Conservation (phyloP, 768 basidiomycete genomes). For the Clitopilus hobsonii region DNA sequence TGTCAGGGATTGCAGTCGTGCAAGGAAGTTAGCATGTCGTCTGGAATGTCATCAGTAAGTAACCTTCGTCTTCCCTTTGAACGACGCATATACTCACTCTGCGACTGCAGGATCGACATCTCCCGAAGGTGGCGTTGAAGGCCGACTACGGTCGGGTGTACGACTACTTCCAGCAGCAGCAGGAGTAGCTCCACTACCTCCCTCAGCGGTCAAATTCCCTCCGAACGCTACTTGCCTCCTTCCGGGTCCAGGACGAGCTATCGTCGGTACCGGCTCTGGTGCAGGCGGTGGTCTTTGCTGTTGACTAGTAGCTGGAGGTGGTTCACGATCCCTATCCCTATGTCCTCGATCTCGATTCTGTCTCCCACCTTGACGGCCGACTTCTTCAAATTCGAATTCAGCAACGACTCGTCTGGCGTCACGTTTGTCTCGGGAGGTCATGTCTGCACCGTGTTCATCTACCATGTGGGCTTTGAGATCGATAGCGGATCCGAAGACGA, state of each 20-base stretch:
- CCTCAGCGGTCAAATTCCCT: conserved; percentile 44
- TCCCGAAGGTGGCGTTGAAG: conserved; percentile 34
- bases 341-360: conserved; percentile 41
- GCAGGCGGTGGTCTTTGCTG: conserved; percentile 13
- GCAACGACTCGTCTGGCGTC: conserved; percentile 69
- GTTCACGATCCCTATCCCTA: conserved; percentile 45
- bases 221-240: conserved; percentile 58
- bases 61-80: not conserved
- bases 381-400: conserved; percentile 59
- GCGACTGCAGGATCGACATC: conserved; percentile 50
- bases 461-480: conserved; percentile 93
- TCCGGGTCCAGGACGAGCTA: conserved; percentile 23
- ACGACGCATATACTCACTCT: conserved; percentile 38
- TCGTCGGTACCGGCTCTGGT: conserved; percentile 7
- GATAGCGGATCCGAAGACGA: conserved; percentile 83
- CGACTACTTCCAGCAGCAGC: conserved; percentile 3
- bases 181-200: too few species aligned
- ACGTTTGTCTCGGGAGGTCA: conserved; percentile 65
- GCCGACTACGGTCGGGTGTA: conserved; percentile 23
- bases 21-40: conserved; percentile 60
- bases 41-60: conserved; percentile 32
- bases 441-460: conserved; percentile 71
- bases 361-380: conserved; percentile 29
- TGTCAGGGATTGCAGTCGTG: conserved; percentile 56
- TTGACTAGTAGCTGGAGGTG: conserved; percentile 23